Base-by-base conservation (phyloP, 208 protist genomes). In the Blechomonas ayalai region DNA sequence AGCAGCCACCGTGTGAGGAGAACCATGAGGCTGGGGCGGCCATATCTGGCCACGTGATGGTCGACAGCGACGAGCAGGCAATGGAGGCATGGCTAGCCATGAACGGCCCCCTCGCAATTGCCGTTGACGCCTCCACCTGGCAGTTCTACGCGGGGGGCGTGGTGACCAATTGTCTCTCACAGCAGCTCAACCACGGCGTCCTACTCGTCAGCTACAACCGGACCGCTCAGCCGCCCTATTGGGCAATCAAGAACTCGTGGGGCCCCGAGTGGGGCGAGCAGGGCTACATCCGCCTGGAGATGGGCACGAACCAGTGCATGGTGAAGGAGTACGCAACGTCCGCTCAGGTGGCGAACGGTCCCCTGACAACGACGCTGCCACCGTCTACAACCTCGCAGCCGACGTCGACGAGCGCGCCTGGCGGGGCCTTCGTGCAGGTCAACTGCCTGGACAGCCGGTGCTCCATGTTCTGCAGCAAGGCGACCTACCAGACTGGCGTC, bases 201-300 rank as follows among this genome's bases (percentile, higher is more conserved):
- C 78, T 95, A 20, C 58, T 93, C 35, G 88, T 95, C 35, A 82
- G 82, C 48, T 90, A 80, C 59, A 76, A 89, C 59, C 51, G 82
- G 69, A 62, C 24, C 10, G 73, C 56, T 22, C 55, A 71, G 6
- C 50, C 62, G 20, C 84, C 84, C 25, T 93, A 89, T 64, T 93
- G 84, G 81, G 84, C 90, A 52, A 75, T 92, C 25, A 88, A 93
- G 66, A 92, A 94, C 73, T 86, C 72, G 37, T 96, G 90, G 90
- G 74, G 85, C n/a, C 28, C 70, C 16, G 28, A 33, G n/a, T 96
- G 89, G 89, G 89, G 89, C 33, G 82, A 91, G 73, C 45, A 71
- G 0, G 89, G 89, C 36, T 95, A 94, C 71, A 90, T 95, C 65
- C 77, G 78, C 46, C 52, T 95, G 16, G 56, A 69, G 32, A 90